phyloP scores from a whole-genome alignment of 352 stramenopile genomes.

The Thraustochytrium sp. region DNA sequence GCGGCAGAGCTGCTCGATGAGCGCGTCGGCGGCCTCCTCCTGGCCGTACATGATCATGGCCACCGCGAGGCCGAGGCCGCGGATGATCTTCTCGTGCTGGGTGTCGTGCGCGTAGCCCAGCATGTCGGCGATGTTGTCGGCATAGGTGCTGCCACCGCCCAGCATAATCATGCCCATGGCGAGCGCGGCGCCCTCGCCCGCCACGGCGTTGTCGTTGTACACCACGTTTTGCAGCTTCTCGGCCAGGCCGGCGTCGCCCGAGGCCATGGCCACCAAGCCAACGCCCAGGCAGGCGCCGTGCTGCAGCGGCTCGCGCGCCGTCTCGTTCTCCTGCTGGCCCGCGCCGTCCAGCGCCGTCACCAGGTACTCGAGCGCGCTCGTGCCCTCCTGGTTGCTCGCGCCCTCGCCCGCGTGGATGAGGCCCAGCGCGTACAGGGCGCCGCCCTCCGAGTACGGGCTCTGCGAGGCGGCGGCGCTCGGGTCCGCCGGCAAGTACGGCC shows the following conservation, averaged over 20 bases:
- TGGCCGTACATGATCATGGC: slow-evolving; percentile 96
- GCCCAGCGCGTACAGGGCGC: slow-evolving; percentile 91
- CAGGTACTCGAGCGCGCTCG: slow-evolving; percentile 73
- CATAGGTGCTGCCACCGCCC: slow-evolving; percentile 77
- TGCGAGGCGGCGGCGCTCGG: slow-evolving; percentile 53
- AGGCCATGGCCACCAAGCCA: slow-evolving; percentile 64
- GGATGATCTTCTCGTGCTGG: slow-evolving; percentile 99
- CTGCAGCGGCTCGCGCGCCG: slow-evolving; percentile 91
- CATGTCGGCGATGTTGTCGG: slow-evolving; percentile 80
- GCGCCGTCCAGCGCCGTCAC: slow-evolving; percentile 71
- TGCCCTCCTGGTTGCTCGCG: not conserved
- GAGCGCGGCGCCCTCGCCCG: slow-evolving; percentile 91
- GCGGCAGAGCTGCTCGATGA: slow-evolving; percentile 93
- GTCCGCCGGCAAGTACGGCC: slow-evolving; percentile 89
- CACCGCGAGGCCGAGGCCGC: slow-evolving; percentile 92
- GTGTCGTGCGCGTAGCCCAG: slow-evolving; percentile 96
- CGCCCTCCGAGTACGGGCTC: slow-evolving; percentile 90
- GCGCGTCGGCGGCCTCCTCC: slow-evolving; percentile 87
- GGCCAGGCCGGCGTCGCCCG: slow-evolving; percentile 82
- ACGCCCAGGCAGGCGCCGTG: slow-evolving; percentile 90
- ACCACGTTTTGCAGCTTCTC: slow-evolving; percentile 94
- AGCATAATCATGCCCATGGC: slow-evolving; percentile 95
- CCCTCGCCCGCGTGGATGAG: slow-evolving; percentile 82
- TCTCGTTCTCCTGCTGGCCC: slow-evolving; percentile 50
- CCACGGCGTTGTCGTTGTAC: slow-evolving; percentile 94